Base-by-base conservation (phyloP, 257 asterid species). In the Henckelia pumila region DNA sequence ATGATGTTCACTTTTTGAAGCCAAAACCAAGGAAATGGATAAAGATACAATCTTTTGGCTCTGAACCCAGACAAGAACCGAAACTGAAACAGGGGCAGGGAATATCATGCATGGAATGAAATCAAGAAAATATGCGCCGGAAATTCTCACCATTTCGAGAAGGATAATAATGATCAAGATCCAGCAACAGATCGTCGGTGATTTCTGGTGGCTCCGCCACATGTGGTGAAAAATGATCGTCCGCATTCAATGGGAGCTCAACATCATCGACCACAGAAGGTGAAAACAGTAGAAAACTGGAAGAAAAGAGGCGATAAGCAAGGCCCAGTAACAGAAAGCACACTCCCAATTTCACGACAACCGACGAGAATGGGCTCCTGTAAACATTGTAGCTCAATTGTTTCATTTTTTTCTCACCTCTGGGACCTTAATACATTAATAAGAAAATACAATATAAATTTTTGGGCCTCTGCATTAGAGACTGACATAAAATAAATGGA, bases 261-360 rank as follows among this genome's bases (percentile, higher is more conserved):
- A 68, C 33, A 25, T 78, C 81, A 9, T 76, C 19, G 50, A 69
- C 74, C 59, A 8, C 62, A 59, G 65, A 33, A 33, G 85, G 75
- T 4, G 85, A 63, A 73, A 84, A 81, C 65, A 66, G 86, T 23
- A 78, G 63, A 47, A 71, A 84, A 64, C 66, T 85, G 13, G 92
- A 85, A 56, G 86, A 84, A 44, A 77, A 69, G 23, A 89, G 67
- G 13, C 87, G 84, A 60, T 82, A 87, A 14, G 85, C 83, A 52
- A 91, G 57, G 10, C 89, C 89, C 63, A 89, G 29, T 11, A 89
- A 26, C 62, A 92, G 73, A 61, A 87, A 72, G 71, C 84, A 85
- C 55, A 82, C 81, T 5, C 64, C 83, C 17, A 89, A 77, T 64
- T 79, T 89, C 6, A 83, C 82, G 40, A 84, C 24, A 22, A 70